Evolutionary conservation across 2,329 filamentous ascomycete species (phyloP), one percentile per base, ranked within the genome.

Genomic region (Exophiala spinifera): DNA sequence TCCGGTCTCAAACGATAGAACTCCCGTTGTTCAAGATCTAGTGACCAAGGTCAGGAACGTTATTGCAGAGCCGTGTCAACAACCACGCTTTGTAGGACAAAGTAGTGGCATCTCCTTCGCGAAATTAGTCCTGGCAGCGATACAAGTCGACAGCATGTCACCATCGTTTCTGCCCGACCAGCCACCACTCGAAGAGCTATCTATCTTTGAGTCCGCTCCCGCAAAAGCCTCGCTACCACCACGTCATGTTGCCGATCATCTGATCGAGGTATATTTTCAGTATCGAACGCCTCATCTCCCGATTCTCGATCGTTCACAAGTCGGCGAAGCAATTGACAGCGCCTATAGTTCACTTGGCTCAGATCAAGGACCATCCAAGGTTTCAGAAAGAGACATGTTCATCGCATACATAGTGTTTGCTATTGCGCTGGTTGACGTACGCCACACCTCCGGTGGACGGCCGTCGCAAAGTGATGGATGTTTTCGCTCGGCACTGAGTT

Each of bases 51-150:
- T 55, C 47, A 55, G 19, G 36, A 55, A 47, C 42, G 53, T 50
- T 6, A 33, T 55, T 33, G 49, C 40, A 17, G 49, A 55, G 31
- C 51, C 52, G 25, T 51, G 33, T 20, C 33, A 53, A 31, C 60
- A 69, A 47, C 64, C 68, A 19, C 64, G 65, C 19, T 70, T 69
- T 52, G 49, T 70, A 56, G 68, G 68, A 33, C 60, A 63, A 36
- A 67, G 66, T 55, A 67, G 67, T 48, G 68, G 68, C 36, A 64
- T 70, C 46, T 67, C 64, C 1, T 63, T 70, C 34, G 68, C 68
- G 6, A 68, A 64, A 57, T 51, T 70, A 58, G 68, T 69, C n/a
- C 66, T 70, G 60, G 64, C 65, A 44, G 63, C 67, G 13, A 65
- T 70, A 34, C 53, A 51, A 13, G 46, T 55, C 19, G 60, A 63